Evolutionary conservation across 768 basidiomycete genomes (phyloP).

Genomic region (Boletus bicolor): DNA sequence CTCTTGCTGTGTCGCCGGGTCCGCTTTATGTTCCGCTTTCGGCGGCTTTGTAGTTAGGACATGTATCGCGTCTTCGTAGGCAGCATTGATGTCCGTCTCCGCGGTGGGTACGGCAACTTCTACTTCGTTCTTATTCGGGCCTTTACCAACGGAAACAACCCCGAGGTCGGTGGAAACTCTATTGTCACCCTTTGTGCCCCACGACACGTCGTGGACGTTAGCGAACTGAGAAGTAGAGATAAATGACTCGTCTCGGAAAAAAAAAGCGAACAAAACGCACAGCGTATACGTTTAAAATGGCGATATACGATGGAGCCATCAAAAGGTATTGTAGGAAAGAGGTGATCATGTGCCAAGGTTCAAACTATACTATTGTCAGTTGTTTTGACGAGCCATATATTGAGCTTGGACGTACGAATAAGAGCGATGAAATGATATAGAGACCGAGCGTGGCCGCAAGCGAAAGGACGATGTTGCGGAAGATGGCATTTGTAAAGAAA

Average conservation of each 20-base stretch:
- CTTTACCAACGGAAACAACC: conserved; percentile 57
- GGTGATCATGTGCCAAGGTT: conserved; percentile 99
- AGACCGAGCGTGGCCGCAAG: conserved; percentile 85
- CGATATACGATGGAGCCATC: conserved; percentile 92
- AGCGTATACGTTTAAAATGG: conserved; percentile 89
- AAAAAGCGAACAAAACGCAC: conserved; percentile 32
- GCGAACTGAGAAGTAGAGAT: conserved; percentile 51
- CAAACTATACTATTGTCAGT: conserved; percentile 53
- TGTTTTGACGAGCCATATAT: not conserved
- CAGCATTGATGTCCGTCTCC: conserved; percentile 83
- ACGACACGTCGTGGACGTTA: conserved; percentile 88
- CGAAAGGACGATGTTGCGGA: conserved; percentile 84
- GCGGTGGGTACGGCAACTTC: conserved; percentile 83
- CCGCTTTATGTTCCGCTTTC: conserved; percentile 61
- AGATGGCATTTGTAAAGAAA: conserved; percentile 75
- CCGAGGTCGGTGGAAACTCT: conserved; percentile 84
- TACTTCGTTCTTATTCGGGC: conserved; percentile 69
- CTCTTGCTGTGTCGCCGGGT: conserved; percentile 64
- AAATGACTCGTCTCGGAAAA: not conserved
- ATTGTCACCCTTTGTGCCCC: conserved; percentile 96
- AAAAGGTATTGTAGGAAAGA: conserved; percentile 91
- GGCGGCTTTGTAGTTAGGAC: conserved; percentile 77
- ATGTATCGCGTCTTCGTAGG: conserved; percentile 89
- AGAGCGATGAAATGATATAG: conserved; percentile 77
- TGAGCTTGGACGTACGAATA: conserved; percentile 62